phyloP scores from a whole-genome alignment of 1,139 yeast genomes.

The Hanseniaspora uvarum region DNA sequence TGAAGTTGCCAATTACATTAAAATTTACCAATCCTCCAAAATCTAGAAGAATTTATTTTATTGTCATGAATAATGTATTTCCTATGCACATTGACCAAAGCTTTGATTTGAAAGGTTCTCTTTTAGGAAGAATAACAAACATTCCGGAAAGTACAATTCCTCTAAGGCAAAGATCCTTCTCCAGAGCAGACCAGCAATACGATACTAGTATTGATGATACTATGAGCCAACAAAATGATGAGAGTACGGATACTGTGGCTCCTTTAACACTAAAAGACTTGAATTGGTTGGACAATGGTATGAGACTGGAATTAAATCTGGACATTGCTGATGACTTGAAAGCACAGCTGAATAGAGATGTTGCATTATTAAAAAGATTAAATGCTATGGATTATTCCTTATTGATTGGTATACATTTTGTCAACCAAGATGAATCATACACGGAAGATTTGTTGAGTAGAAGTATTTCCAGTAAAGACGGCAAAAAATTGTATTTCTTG shows the following conservation, averaged over 20 bases:
- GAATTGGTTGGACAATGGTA: conserved; percentile 68
- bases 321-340: conserved; percentile 48
- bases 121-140: conserved; percentile 64
- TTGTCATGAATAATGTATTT: conserved; percentile 93
- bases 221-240: background rate
- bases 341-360: conserved; percentile 66
- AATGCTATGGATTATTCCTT: conserved; percentile 95
- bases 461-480: conserved; percentile 34
- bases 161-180: conserved; percentile 21
- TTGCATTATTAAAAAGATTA: conserved; percentile 53
- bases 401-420: conserved; percentile 76
- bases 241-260: conserved; percentile 22
- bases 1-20: conserved; percentile 68
- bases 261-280: conserved; percentile 58
- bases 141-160: conserved; percentile 20
- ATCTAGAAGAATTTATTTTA: conserved; percentile 74
- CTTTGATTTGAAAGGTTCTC: conserved; percentile 88
- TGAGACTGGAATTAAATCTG: conserved; percentile 63
- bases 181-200: conserved; percentile 17
- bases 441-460: conserved; percentile 26
- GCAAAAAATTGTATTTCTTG: conserved; percentile 67
- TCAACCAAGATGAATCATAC: conserved; percentile 42
- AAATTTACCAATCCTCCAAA: conserved; percentile 32
- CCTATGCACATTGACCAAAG: conserved; percentile 85
- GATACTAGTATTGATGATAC: background rate